phyloP scores from a whole-genome alignment of 305 asterid species.

The Fraxinus platypoda region DNA sequence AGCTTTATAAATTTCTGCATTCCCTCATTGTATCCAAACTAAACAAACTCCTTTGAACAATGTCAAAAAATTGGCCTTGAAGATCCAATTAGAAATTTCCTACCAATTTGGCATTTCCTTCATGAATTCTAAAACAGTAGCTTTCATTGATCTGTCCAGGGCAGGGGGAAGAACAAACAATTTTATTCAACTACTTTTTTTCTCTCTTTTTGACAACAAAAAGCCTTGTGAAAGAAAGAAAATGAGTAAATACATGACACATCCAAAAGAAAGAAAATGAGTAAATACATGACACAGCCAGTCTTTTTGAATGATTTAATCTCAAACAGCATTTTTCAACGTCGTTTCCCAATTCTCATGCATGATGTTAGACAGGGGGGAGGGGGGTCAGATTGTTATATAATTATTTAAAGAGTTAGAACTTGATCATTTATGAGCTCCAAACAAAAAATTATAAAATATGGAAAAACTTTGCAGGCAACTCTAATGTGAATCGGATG shows the following conservation, averaged over 20 bases:
- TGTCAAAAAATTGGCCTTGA: background rate
- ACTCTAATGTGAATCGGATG: background rate
- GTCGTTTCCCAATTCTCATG: background rate
- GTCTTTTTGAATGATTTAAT: slow-evolving; percentile 5
- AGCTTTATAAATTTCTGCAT: background rate
- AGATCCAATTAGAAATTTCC: background rate
- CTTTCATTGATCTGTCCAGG: background rate
- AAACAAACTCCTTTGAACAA: background rate
- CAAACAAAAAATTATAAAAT: background rate
- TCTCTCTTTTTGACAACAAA: background rate
- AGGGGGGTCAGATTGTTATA: background rate
- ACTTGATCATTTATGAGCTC: background rate
- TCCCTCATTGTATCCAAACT: background rate
- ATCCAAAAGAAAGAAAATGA: background rate
- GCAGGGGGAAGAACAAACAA: background rate
- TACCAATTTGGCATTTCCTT: background rate
- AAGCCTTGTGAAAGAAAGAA: slow-evolving; percentile 3
- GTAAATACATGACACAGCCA: slow-evolving; percentile 1
- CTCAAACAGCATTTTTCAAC: background rate
- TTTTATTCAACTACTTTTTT: background rate
- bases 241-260: background rate
- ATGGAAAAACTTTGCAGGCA: background rate
- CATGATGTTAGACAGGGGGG: background rate
- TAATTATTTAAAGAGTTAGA: background rate
- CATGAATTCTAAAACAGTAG: background rate